Evolutionary conservation across 176 grass and related monocot species (phyloP).

Genomic region (Dactylis glomerata): DNA sequence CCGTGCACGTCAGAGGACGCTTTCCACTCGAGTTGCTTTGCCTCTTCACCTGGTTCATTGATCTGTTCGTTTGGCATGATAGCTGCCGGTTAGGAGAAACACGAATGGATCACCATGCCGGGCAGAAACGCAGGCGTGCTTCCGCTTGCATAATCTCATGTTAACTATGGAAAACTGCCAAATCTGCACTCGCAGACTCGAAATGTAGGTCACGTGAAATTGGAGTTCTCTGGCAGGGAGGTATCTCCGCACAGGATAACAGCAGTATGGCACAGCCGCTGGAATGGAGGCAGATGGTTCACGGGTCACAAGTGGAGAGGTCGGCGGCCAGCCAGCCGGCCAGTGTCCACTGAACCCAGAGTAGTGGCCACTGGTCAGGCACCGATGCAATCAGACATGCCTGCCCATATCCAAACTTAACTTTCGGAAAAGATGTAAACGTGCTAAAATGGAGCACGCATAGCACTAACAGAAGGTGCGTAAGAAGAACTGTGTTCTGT

Average conservation of each 20-base stretch:
- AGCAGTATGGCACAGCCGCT: not conserved
- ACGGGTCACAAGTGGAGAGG: not conserved
- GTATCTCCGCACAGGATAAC: not conserved
- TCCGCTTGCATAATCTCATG: not conserved
- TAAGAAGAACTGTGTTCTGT: not conserved
- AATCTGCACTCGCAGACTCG: not conserved
- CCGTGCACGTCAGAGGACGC: conserved; percentile 10
- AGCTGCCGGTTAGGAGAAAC: not conserved
- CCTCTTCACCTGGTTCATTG: not conserved
- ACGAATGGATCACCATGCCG: not conserved
- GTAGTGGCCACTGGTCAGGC: not conserved
- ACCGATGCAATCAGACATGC: not conserved
- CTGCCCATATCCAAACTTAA: not conserved
- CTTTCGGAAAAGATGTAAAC: not conserved
- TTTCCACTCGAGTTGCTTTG: not conserved
- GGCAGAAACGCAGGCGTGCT: not conserved
- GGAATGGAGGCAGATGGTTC: conserved; percentile 4
- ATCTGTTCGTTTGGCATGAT: not conserved
- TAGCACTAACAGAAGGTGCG: not conserved
- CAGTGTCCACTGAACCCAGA: not conserved
- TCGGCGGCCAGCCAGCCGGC: not conserved
- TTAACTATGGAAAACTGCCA: not conserved
- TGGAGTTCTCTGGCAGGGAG: not conserved
- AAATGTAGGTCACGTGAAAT: not conserved
- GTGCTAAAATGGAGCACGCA: not conserved